These are phyloP conservation scores for Saksenaea vasiformis DNA, from an alignment of 371 early-diverging fungal genomes.

Conservation along the genomic window DNA sequence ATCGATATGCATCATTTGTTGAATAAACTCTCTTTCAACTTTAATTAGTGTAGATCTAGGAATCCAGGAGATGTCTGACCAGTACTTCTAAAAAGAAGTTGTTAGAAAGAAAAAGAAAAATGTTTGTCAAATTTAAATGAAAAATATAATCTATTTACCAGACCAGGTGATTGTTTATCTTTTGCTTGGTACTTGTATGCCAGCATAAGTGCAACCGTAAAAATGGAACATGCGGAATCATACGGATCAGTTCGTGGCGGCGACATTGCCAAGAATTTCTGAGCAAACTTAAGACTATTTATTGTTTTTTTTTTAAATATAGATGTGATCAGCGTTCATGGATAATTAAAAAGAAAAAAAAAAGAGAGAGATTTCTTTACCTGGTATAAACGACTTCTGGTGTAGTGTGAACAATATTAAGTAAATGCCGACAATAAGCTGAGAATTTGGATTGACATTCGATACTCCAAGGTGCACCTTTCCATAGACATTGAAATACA, in stretches of 20 bases:
- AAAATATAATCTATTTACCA: background rate
- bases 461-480: background rate
- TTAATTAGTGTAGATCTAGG: background rate
- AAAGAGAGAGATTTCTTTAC: background rate
- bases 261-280: conserved; percentile 4
- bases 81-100: background rate
- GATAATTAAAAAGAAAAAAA: background rate
- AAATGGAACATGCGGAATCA: conserved; percentile 5
- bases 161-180: background rate
- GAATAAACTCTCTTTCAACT: background rate
- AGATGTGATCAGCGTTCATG: too few relatives aligned
- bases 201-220: conserved; percentile 1
- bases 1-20: background rate
- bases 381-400: background rate
- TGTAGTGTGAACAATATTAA: background rate
- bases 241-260: conserved; percentile 4
- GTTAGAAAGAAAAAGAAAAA: background rate
- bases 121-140: too few relatives aligned
- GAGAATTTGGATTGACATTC: background rate
- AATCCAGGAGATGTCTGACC: background rate
- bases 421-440: background rate
- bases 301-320: too few relatives aligned
- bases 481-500: background rate
- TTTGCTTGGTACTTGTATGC: background rate
- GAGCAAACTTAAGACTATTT: conserved; percentile 1